Evolutionary conservation across 495 filamentous ascomycete species (phyloP), one percentile per base, ranked within the genome.

Genomic region (Aspergillus haitiensis): DNA sequence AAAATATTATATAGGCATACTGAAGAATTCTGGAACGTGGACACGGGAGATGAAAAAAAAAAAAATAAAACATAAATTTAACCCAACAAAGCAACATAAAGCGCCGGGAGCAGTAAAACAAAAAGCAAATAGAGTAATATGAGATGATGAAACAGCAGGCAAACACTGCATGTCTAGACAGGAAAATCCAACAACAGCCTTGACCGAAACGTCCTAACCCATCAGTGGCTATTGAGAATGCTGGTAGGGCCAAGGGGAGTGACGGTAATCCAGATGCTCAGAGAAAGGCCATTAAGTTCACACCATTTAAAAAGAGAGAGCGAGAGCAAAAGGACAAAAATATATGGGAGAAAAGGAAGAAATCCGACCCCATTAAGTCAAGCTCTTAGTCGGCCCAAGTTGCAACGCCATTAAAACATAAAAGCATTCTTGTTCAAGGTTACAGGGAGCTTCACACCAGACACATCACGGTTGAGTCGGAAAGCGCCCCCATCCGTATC

Each of bases 1-100:
- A 56, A 60, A 65, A 62, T 74, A 76, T 76, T 78, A 78, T 76
- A 72, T 77, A 70, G 61, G 65, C 67, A 75, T 76, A 74, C 71
- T 72, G 60, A 61, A 50, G 61, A 54, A 59, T 55, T 70, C 62
- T 65, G 65, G 58, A 54, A 56, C 58, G 48, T 35, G 10, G 61
- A 61, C 47, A 56, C 52, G 39, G 39, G 56, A 27, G 21, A 27
- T 27, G n/a, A n/a, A n/a, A 68, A 57, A 58, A 53, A 59, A 69
- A 69, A 52, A 64, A 58, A 62, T 58, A 52, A 63, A 66, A 67
- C 61, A 68, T 64, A 57, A 68, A 68, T 67, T 71, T 46, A 67
- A 57, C 69, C 72, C 68, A 71, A 50, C 48, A 50, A 63, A 56
- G 52, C 52, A 62, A 58, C 59, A 75, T 75, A 71, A 67, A 68